Evolutionary conservation across 352 stramenopile species (phyloP), one percentile per base, ranked within the genome.

Genomic region (Phytophthora lateralis): DNA sequence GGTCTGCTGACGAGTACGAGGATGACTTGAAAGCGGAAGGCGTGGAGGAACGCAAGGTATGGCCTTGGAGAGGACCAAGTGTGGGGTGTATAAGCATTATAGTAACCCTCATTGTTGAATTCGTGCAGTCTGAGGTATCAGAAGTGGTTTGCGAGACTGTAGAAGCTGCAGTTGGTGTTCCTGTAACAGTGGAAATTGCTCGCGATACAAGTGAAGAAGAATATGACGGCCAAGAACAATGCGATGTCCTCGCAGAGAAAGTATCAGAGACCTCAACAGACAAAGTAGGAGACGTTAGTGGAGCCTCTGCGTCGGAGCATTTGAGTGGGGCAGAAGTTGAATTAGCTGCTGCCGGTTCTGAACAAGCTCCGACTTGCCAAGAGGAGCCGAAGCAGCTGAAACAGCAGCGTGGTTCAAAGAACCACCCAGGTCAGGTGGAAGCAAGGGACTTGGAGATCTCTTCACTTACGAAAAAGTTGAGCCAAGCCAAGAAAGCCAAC

Each of bases 401-500:
- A 26, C 15, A 15, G 8, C 43, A n/a, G 14, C 58, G 27, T 21
- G 47, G 41, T 11, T 26, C 37, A 5, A 63, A 64, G 29, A 56
- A 30, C 1, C 47, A 17, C n/a, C 20, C 39, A 18, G 15, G 29
- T 30, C 43, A n/a, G 18, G 42, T 14, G 12, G 47, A 50, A 47
- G 6, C 20, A 0, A 68, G 60, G 20, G 46, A 68, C 14, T 14
- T 59, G n/a, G 32, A 65, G 34, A 65, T 72, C 18, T 24, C 42
- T 26, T n/a, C 17, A n/a, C 71, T 88, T 11, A 68, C 42, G 11
- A 70, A 78, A 20, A 76, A 87, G 26, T 57, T 90, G 9, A 65
- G 55, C 9, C 68, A 78, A 24, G 69, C 69, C 12, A 76, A 78
- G 42, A 87, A 82, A 51, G 30, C 67, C 17, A 87, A 81, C 11